Evolutionary conservation across 257 asterid species (phyloP).

Genomic region (Forsythia viridissima): DNA sequence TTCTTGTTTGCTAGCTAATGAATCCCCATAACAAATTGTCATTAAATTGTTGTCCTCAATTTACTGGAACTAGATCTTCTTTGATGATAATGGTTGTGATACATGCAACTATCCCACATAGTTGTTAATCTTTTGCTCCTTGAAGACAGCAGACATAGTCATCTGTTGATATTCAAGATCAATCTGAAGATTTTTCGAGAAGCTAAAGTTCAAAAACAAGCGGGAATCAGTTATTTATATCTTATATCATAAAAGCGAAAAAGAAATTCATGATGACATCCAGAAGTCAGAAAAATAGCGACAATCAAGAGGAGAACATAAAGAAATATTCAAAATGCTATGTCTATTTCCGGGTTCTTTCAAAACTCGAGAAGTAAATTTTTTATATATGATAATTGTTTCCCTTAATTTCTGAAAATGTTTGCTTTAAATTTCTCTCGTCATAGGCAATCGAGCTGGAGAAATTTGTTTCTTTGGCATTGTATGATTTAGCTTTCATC

Average conservation of each 20-base stretch:
- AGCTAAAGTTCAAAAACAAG: neutral
- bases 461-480: neutral
- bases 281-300: neutral
- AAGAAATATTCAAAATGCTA: neutral
- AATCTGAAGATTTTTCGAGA: too few relatives aligned
- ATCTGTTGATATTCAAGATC: too few relatives aligned
- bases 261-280: neutral
- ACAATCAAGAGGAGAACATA: neutral
- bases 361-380: neutral
- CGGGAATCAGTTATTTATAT: neutral
- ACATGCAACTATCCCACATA: neutral
- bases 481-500: neutral
- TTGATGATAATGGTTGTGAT: neutral
- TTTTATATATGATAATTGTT: neutral
- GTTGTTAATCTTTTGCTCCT: neutral
- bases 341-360: neutral
- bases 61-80: neutral
- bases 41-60: slow-evolving; percentile 12
- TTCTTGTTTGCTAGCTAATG: slow-evolving; percentile 10
- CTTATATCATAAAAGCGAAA: neutral
- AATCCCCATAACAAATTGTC: neutral
- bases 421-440: neutral
- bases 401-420: neutral
- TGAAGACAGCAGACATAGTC: neutral
- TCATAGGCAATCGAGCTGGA: slow-evolving; percentile 9